These are phyloP conservation scores for Fusarium xylarioides DNA, from an alignment of 2,329 filamentous ascomycete genomes.

Conservation along the genomic window DNA sequence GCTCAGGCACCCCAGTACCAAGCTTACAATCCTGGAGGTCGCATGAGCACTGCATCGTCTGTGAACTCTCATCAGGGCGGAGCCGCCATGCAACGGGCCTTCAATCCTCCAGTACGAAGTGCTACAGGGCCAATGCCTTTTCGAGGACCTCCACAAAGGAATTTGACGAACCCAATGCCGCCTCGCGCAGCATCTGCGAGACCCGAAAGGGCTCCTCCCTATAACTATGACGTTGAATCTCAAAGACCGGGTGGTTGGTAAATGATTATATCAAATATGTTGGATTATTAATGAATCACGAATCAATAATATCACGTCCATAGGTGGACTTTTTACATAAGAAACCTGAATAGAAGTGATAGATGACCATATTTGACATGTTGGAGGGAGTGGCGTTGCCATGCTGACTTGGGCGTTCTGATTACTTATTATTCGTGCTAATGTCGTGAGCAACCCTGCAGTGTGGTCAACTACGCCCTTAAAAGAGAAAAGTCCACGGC, in stretches of 20 bases:
- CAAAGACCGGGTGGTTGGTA: slow-evolving; percentile 45
- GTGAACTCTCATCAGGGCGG: slow-evolving; percentile 36
- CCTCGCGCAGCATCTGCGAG: slow-evolving; percentile 38
- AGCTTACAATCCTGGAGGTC: slow-evolving; percentile 46
- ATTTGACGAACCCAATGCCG: slow-evolving; percentile 56
- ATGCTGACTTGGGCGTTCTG: not conserved
- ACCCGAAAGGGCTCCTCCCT: slow-evolving; percentile 39
- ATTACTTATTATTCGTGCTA: slow-evolving; percentile 11
- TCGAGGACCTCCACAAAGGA: slow-evolving; percentile 53
- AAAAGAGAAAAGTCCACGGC: not conserved
- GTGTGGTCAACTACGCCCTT: slow-evolving; percentile 28
- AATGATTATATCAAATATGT: not conserved
- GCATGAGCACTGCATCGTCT: slow-evolving; percentile 48
- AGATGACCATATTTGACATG: not conserved
- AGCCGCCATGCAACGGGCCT: slow-evolving; percentile 32
- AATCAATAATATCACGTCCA: slow-evolving; percentile 1
- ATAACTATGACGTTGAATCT: slow-evolving; percentile 50
- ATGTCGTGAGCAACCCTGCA: slow-evolving; percentile 1
- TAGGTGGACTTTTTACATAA: not conserved
- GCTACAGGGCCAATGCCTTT: slow-evolving; percentile 51
- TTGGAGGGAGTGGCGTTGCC: not conserved
- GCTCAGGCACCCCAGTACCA: slow-evolving; percentile 34
- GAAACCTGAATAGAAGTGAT: not conserved
- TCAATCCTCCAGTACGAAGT: slow-evolving; percentile 49
- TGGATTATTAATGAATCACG: slow-evolving; percentile 29